These are phyloP conservation scores for Arthroderma sp. DNA, from an alignment of 2,329 filamentous ascomycete genomes.

Conservation along the genomic window DNA sequence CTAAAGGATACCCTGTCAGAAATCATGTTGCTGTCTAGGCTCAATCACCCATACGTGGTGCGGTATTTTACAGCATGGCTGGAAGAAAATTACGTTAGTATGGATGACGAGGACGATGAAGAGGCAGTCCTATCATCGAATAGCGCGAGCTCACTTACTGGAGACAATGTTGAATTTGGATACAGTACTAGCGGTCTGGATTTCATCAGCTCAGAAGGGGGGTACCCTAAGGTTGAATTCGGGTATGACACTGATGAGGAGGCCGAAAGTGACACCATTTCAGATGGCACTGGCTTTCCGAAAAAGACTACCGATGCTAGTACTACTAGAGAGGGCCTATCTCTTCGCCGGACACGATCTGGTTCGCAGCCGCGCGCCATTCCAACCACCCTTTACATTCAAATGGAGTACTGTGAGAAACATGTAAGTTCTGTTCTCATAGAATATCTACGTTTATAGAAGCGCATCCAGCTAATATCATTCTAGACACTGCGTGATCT, in stretches of 20 bases:
- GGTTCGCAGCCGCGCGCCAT: conserved; percentile 43
- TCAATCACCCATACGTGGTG: conserved; percentile 80
- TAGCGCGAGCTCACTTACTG: conserved; percentile 6
- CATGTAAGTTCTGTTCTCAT: conserved; percentile 40
- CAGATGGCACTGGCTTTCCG: conserved; percentile 22
- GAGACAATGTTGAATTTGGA: conserved; percentile 46
- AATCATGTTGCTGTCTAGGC: conserved; percentile 76
- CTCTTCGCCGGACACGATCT: conserved; percentile 34
- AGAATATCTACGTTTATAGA: conserved; percentile 10
- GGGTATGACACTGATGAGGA: conserved; percentile 48
- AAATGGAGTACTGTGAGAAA: conserved; percentile 98
- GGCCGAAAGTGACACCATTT: conserved; percentile 23
- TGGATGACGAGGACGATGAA: conserved; percentile 36
- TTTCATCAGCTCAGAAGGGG: conserved; percentile 79
- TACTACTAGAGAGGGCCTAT: conserved; percentile 22
- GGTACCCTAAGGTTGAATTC: conserved; percentile 66
- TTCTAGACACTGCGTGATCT: conserved; percentile 69
- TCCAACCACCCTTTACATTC: conserved; percentile 78
- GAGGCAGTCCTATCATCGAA: not conserved
- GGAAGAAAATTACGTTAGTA: conserved; percentile 48
- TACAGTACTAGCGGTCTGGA: conserved; percentile 72
- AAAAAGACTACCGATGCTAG: conserved; percentile 9
- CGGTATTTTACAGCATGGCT: conserved; percentile 95
- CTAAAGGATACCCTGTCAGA: conserved; percentile 59
- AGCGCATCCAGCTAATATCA: not conserved